Conservation (phyloP, 441 rosid genomes). For the Pelargonium fulgidum region DNA sequence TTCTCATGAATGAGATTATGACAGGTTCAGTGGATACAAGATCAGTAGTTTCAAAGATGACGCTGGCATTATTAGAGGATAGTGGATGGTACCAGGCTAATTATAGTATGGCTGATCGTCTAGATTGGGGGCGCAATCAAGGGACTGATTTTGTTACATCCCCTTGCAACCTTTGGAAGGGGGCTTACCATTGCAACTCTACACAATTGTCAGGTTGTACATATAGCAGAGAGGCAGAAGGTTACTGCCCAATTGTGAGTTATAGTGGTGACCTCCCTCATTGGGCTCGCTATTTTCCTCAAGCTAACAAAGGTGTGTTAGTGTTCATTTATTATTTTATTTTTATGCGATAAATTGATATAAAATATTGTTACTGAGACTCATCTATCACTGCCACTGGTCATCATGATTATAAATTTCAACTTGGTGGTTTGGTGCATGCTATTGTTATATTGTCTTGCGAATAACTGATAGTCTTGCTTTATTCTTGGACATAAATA, state of each 20-base stretch:
- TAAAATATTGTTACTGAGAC: not conserved
- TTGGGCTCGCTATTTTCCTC: slow-evolving; percentile 98
- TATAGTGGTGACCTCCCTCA: slow-evolving; percentile 89
- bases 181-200: slow-evolving; percentile 88
- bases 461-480: not conserved
- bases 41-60: slow-evolving; percentile 98
- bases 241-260: slow-evolving; percentile 93
- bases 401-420: not conserved
- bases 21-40: slow-evolving; percentile 98
- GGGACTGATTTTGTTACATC: slow-evolving; percentile 89
- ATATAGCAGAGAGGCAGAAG: slow-evolving; percentile 98
- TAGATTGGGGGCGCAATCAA: slow-evolving; percentile 96
- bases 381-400: not conserved
- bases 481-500: not conserved
- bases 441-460: not conserved
- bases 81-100: slow-evolving; percentile 99
- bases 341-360: too few species aligned
- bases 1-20: slow-evolving; percentile 98
- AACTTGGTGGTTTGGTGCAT: not conserved
- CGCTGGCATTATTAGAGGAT: slow-evolving; percentile 87
- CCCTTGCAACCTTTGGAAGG: slow-evolving; percentile 96
- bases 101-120: slow-evolving; percentile 93
- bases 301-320: slow-evolving; percentile 78
- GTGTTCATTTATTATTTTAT: slow-evolving; percentile 3
- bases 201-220: slow-evolving; percentile 94